Percentiles rank a stretch among this genome's conserved stretches.
phyloP scores from a whole-genome alignment of 768 basidiomycete species.

The Suillus subluteus region DNA sequence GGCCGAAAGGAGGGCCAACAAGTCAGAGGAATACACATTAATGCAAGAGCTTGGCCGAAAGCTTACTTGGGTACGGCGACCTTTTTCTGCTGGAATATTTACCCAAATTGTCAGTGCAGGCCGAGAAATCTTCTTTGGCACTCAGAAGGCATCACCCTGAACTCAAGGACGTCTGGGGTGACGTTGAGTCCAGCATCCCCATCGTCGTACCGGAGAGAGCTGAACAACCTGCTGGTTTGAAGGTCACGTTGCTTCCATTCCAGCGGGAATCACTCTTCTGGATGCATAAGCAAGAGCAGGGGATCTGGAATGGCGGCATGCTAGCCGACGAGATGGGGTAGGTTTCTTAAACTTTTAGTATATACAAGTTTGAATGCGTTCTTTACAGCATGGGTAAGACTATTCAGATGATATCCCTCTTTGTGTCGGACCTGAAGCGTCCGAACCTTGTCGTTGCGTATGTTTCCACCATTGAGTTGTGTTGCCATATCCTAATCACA shows the following conservation, averaged over 20 bases:
- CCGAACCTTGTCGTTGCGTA: conserved; percentile 94
- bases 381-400: conserved; percentile 84
- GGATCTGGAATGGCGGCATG: conserved; percentile 90
- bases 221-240: conserved; percentile 81
- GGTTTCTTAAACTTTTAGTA: conserved; percentile 27
- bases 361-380: conserved; percentile 13
- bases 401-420: conserved; percentile 92
- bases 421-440: conserved; percentile 75
- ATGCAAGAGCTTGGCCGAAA: conserved; percentile 66
- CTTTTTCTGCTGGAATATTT: conserved; percentile 15
- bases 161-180: conserved; percentile 84
- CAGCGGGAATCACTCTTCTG: conserved; percentile 93
- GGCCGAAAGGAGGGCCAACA: conserved; percentile 33
- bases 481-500: conserved; percentile 7
- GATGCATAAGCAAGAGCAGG: conserved; percentile 93
- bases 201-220: conserved; percentile 69
- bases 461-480: conserved; percentile 30
- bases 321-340: conserved; percentile 95
- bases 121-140: conserved; percentile 69
- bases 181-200: conserved; percentile 66
- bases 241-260: conserved; percentile 88
- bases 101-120: conserved; percentile 44
- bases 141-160: conserved; percentile 78
- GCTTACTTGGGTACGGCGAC: conserved; percentile 63
- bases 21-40: conserved; percentile 54